Evolutionary conservation across 257 asterid genomes (phyloP), one percentile per base, ranked within the genome.

Genomic region (Solanum chmielewskii): DNA sequence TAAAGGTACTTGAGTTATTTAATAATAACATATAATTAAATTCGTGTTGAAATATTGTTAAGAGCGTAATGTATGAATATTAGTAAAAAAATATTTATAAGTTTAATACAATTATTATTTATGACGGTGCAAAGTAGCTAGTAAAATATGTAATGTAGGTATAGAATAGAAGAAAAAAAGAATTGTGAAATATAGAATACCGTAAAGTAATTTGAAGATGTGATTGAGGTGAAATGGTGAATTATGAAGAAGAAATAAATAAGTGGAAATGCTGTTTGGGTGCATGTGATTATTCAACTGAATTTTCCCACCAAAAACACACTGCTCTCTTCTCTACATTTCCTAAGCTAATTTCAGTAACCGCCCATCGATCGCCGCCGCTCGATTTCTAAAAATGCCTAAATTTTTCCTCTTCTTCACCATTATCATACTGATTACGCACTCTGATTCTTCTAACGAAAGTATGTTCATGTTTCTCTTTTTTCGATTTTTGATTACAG

Each of bases 291-390:
- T 10, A 25, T 15, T 49, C 69, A 94, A 93, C 93, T 89, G 93
- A 92, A 87, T 90, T 95, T 95, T 94, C 96, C 96, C 96, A 88
- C 98, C 94, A 92, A 93, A 93, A 90, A 69, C 39, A 85, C 49
- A 85, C 90, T 82, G 89, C 93, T 84, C 88, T 39, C 41, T 87
- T 86, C 89, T 83, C 91, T 85, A 18, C 62, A 76, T 16, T 49
- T 47, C 44, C 85, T 49, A 16, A 78, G 18, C 85, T 5, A 47
- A 29, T 80, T 80, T 47, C 85, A 18, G 10, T 27, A 18, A 39
- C 69, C 35, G 6, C 83, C 56, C 42, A 9, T n/a, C 49, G 21
- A 37, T 86, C 70, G 27, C 87, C 66, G 81, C 21, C 39, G 62
- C 56, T 64, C 66, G 16, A 23, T 69, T 11, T 75, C 5, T 13